These are phyloP conservation scores for Cladosporium velox DNA, from an alignment of 2,329 filamentous ascomycete genomes.

Conservation along the genomic window DNA sequence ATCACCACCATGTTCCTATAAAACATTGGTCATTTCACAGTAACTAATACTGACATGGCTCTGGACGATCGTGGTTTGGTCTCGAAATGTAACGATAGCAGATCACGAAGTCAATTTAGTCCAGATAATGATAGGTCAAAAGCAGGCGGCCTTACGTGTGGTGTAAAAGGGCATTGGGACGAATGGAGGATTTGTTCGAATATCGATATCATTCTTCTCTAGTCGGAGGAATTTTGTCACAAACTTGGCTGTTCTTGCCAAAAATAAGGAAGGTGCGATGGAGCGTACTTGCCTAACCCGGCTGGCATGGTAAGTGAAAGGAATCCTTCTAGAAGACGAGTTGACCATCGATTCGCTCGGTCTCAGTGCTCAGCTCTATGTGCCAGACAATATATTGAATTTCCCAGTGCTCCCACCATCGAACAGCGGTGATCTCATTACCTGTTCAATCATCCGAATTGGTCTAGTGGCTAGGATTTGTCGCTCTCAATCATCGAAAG, in stretches of 20 bases:
- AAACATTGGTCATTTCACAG: too few relatives aligned
- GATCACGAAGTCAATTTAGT: neutral
- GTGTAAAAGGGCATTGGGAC: neutral
- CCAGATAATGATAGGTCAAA: neutral
- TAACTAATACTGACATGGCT: neutral
- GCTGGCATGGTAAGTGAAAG: neutral
- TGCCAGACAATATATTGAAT: neutral
- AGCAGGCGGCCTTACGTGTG: neutral
- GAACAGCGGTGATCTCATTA: neutral
- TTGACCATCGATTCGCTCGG: neutral
- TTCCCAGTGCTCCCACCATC: neutral
- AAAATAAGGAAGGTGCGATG: neutral
- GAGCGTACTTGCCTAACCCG: neutral
- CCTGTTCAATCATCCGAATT: neutral
- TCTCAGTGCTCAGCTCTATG: neutral
- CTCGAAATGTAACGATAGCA: neutral
- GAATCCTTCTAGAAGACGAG: neutral
- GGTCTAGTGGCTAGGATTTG: slow-evolving; percentile 17
- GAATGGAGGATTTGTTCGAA: neutral
- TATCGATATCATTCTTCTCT: neutral
- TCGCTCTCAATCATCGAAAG: slow-evolving; percentile 10
- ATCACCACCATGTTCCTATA: neutral
- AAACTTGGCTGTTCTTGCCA: neutral
- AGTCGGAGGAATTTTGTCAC: neutral
- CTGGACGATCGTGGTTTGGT: neutral